Evolutionary conservation across 805 yeast genomes (phyloP).

Genomic region (Kodamaea restingae): DNA sequence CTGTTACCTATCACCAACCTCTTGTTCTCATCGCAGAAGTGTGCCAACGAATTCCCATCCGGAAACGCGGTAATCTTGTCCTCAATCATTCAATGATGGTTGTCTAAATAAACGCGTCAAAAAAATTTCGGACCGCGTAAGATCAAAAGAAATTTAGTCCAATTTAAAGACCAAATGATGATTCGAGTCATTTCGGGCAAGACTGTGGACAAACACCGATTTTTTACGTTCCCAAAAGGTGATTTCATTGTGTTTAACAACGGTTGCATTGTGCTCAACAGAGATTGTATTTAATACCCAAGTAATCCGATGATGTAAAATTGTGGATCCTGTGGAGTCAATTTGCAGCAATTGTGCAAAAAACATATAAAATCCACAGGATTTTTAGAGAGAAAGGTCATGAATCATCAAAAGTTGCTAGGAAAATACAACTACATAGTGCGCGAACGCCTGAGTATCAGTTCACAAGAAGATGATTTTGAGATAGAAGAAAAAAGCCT

Average conservation of each 20-base stretch:
- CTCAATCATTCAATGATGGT: conserved; percentile 9
- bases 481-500: conserved; percentile 1
- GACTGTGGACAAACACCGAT: no score
- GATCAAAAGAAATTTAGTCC: conserved; percentile 1
- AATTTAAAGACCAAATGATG: no score
- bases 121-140: conserved; percentile 1
- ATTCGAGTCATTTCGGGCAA: no score
- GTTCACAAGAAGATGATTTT: conserved; percentile 3
- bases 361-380: background rate
- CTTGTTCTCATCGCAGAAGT: conserved; percentile 20
- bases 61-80: conserved; percentile 34
- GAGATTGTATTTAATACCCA: no score
- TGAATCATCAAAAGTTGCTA: conserved; percentile 3
- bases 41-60: conserved; percentile 38
- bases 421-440: background rate
- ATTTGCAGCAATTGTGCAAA: conserved; percentile 7
- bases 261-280: no score
- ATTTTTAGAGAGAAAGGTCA: background rate
- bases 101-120: conserved; percentile 1
- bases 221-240: background rate
- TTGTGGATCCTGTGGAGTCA: conserved; percentile 3
- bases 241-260: no score
- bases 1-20: conserved; percentile 50
- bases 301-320: no score
- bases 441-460: conserved; percentile 5